Conservation (phyloP, 1,284 basidiomycete genomes). For the Somion occarium region DNA sequence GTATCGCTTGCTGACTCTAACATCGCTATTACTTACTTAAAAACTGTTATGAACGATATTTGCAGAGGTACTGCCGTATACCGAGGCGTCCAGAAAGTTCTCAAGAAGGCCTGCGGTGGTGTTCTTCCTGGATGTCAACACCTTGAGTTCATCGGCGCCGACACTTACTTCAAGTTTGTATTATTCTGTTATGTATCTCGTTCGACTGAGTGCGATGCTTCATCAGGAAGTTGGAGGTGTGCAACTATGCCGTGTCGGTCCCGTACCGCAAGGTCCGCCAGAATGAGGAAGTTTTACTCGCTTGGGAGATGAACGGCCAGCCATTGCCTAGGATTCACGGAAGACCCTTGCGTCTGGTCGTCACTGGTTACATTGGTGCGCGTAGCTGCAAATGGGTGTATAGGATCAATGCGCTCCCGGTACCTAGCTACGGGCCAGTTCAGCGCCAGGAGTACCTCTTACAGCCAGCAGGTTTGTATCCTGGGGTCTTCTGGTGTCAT, state of each 20-base stretch:
- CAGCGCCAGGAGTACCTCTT: constrained; percentile 53
- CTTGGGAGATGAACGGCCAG: constrained; percentile 57
- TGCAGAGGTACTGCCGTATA: constrained; percentile 30
- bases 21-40: background rate
- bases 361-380: constrained; percentile 56
- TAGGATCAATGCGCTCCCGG: constrained; percentile 44
- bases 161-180: constrained; percentile 53
- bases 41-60: too few species aligned
- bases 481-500: too few species aligned
- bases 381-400: constrained; percentile 56
- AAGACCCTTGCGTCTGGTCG: constrained; percentile 47
- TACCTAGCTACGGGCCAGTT: constrained; percentile 48
- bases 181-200: background rate
- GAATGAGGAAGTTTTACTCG: constrained; percentile 50
- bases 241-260: constrained; percentile 52
- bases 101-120: constrained; percentile 49
- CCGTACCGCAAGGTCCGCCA: constrained; percentile 47
- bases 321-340: constrained; percentile 52
- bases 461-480: constrained; percentile 34
- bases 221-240: constrained; percentile 42
- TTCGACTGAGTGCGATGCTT: background rate
- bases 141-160: constrained; percentile 52
- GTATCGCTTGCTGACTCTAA: constrained; percentile 12
- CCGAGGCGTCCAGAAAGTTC: constrained; percentile 50
- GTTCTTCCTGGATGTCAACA: constrained; percentile 44